Base-by-base conservation (phyloP, 225 moss, liverwort and hornwort genomes). In the Climacium dendroides region DNA sequence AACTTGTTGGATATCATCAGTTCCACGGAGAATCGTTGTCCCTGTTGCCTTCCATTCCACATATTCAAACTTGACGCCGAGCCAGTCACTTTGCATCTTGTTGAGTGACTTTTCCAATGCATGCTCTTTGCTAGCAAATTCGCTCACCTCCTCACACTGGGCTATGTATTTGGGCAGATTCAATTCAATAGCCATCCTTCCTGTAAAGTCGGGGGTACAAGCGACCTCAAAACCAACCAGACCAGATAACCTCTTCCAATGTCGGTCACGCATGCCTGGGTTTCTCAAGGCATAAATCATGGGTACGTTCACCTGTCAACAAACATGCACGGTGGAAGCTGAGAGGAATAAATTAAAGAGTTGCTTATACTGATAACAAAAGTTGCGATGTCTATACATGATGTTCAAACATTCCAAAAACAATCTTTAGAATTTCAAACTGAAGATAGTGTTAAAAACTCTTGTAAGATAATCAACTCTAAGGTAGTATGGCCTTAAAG, bases 71-170 rank as follows among this genome's bases (percentile, higher is more conserved):
- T 90, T 91, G 37, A 96, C 88, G 2, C 90, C 93, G 59, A 93
- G 60, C 97, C 97, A 97, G 16, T 97, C 93, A 76, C 80, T 81
- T 89, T 97, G 96, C 96, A 97, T 97, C 54, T 91, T 94, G 83
- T 97, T 94, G 4, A 97, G 92, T 0, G 89, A 87, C 66, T 88
- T 91, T 87, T 96, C 97, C 37, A 97, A 70, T 67, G 88, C 89
- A 73, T 95, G 92, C 53, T 97, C 96, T 90, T 97, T 97, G 76
- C 92, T 93, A 7, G 95, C 95, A 80, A 92, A 94, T 89, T 97
- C 97, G 66, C 95, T 95, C 25, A 97, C 93, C 75, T 96, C 95
- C 23, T 96, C 94, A 73, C 94, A 94, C 4, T 92, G 91, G 29
- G 91, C 87, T 29, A 94, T 89, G 64, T 90, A 90, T 54, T 88